Evolutionary conservation across 2,329 filamentous ascomycete genomes (phyloP), one percentile per base, ranked within the genome.

Genomic region (Drechslerella coelobrocha): DNA sequence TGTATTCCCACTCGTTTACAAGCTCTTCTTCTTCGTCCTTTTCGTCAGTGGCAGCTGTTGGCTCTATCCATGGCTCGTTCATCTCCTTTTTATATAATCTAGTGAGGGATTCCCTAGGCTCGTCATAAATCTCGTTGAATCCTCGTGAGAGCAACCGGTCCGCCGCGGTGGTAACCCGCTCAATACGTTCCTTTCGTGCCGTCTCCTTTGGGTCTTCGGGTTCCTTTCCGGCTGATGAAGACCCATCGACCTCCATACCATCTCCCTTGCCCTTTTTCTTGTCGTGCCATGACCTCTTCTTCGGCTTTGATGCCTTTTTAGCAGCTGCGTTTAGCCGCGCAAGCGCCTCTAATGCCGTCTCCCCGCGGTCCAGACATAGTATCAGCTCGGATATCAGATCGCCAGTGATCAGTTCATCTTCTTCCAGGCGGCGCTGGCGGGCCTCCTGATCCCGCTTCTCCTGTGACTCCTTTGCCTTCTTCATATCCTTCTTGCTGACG

Each of bases 401-500:
- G 2, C 86, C 85, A 0, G 89, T 89, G 6, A 92, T 79, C 10
- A 92, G 79, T 21, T 84, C 84, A 77, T 97, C 93, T 63, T 95
- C 88, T 68, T 87, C 85, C 24, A 88, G 84, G 65, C 88, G 87
- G 74, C 87, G 86, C 76, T 87, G 84, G 65, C 89, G 85, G 56
- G 87, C 83, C 76, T 95, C 92, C 0, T 86, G 86, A 72, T 96
- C 91, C 27, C 92, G 85, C 80, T 88, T 91, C 76, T 96, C 89
- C 61, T 94, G 90, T 2, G 94, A 94, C 73, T 90, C 91, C 41
- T 88, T 91, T 0, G 94, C 94, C 73, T 86, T 88, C 77, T 87
- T 90, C 83, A 97, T 96, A 66, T 97, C 92, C 79, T 93, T 96
- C 78, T 96, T 97, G 74, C 89, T 94, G 19, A 97, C 82, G 0